A percentile compares a stretch with the other conserved stretches of the same genome.
phyloP scores from a whole-genome alignment of 2,329 filamentous ascomycete species.

The Talaromyces sp. region DNA sequence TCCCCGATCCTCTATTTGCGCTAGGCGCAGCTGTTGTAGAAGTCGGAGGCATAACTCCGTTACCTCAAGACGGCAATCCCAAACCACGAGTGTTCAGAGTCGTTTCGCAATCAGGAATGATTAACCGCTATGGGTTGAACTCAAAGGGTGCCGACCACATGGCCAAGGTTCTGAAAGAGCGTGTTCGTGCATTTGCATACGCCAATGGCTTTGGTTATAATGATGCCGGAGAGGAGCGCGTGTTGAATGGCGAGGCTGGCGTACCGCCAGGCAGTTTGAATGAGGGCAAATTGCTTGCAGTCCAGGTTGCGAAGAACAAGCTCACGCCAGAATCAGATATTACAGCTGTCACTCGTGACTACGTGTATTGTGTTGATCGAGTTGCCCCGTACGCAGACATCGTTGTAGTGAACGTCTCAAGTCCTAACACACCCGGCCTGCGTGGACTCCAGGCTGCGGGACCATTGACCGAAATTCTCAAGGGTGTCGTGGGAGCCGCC shows the following conservation, averaged over 20 bases:
- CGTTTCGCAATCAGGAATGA: conserved; percentile 74
- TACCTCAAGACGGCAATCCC: conserved; percentile 83
- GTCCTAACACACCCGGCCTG: conserved; percentile 89
- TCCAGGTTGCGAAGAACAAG: conserved; percentile 98
- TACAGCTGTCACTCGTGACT: conserved; percentile 69
- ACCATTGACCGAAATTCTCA: conserved; percentile 73
- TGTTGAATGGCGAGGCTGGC: conserved; percentile 69
- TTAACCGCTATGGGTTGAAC: conserved; percentile 96
- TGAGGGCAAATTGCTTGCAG: conserved; percentile 71
- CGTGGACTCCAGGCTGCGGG: conserved; percentile 79
- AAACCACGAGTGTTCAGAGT: conserved; percentile 84
- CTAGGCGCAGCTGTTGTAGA: conserved; percentile 84
- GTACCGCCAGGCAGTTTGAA: conserved; percentile 79
- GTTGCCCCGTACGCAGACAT: conserved; percentile 88
- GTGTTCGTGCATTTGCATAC: conserved; percentile 72
- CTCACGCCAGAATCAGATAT: conserved; percentile 79
- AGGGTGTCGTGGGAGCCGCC: conserved; percentile 76
- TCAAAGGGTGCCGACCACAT: conserved; percentile 84
- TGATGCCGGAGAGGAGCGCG: conserved; percentile 60
- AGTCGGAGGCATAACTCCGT: conserved; percentile 81
- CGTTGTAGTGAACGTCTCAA: conserved; percentile 96
- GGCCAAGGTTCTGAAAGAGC: conserved; percentile 69
- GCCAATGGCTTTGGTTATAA: conserved; percentile 60
- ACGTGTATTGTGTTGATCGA: conserved; percentile 81
- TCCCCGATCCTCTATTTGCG: conserved; percentile 77